These are phyloP conservation scores for Albophoma yamanashiensis DNA, from an alignment of 2,329 filamentous ascomycete species.

Conservation along the genomic window DNA sequence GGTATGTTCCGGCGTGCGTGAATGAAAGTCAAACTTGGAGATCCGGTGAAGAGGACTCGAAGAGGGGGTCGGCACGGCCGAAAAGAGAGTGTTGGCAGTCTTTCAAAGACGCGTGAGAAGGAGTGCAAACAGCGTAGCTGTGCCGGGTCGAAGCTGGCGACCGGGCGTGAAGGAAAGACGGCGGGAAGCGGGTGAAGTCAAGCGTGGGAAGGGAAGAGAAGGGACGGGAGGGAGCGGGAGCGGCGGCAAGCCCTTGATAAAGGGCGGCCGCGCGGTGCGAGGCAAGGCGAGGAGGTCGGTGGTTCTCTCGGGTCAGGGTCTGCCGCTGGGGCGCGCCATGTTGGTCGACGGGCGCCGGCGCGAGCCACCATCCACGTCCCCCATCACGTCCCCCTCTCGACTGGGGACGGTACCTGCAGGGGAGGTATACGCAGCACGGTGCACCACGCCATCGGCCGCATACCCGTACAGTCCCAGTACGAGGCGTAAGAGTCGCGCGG, in stretches of 20 bases:
- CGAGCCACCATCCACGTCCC: too few species aligned
- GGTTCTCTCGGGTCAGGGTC: not conserved
- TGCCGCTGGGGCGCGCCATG: not conserved
- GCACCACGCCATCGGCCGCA: too few species aligned
- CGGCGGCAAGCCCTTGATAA: not conserved
- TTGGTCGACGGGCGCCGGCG: not conserved
- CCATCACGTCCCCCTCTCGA: too few species aligned
- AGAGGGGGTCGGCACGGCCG: slow-evolving; percentile 22
- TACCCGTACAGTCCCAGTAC: too few species aligned
- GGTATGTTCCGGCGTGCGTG: not conserved
- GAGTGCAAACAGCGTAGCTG: slow-evolving; percentile 24
- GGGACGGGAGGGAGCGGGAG: not conserved
- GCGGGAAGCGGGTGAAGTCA: slow-evolving; percentile 3
- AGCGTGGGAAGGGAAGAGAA: not conserved
- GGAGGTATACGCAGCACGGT: too few species aligned
- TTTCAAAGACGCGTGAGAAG: slow-evolving; percentile 39
- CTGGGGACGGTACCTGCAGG: too few species aligned
- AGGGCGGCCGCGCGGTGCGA: not conserved
- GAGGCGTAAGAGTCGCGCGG: too few species aligned
- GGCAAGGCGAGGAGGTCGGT: not conserved
- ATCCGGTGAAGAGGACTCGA: not conserved
- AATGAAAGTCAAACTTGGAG: not conserved
- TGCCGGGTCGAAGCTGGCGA: slow-evolving; percentile 10
- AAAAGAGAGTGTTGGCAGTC: slow-evolving; percentile 25
- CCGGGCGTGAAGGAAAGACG: slow-evolving; percentile 12